phyloP scores from a whole-genome alignment of 305 asterid species.

The Fraxinus paxiana region DNA sequence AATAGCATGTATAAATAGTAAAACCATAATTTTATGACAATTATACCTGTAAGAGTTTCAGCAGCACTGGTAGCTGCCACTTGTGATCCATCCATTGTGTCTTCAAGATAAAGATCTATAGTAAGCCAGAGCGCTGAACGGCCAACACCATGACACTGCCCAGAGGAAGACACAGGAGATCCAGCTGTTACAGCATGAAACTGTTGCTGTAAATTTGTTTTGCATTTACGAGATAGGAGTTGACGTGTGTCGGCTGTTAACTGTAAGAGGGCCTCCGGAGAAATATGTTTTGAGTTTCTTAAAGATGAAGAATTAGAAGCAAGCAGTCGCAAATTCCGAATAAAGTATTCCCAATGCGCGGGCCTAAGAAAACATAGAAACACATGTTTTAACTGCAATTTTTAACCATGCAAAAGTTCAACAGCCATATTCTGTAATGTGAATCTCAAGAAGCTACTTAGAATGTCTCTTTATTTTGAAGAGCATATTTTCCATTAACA shows the following conservation, averaged over 20 bases:
- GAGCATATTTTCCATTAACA: neutral
- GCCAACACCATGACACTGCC: slow-evolving; percentile 52
- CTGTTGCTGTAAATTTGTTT: slow-evolving; percentile 58
- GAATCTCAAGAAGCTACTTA: slow-evolving; percentile 7
- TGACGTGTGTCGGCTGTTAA: slow-evolving; percentile 59
- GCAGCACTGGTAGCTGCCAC: slow-evolving; percentile 75
- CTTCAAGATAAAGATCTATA: slow-evolving; percentile 83
- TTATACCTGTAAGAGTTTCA: slow-evolving; percentile 74
- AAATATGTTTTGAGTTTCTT: slow-evolving; percentile 64
- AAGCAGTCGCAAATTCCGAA: slow-evolving; percentile 63
- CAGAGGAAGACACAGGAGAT: slow-evolving; percentile 53
- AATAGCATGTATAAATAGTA: slow-evolving; percentile 9
- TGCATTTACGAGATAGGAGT: slow-evolving; percentile 57
- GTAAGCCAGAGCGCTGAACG: slow-evolving; percentile 85
- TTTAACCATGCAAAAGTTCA: slow-evolving; percentile 17
- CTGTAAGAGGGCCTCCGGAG: slow-evolving; percentile 77
- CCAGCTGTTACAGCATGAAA: slow-evolving; percentile 64
- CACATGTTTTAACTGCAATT: slow-evolving; percentile 25
- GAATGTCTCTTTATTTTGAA: neutral
- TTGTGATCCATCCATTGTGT: slow-evolving; percentile 78
- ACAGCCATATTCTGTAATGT: slow-evolving; percentile 15
- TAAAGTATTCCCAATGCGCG: slow-evolving; percentile 60
- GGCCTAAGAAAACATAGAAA: slow-evolving; percentile 53
- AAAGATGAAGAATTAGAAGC: slow-evolving; percentile 67
- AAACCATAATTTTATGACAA: slow-evolving; percentile 1